Base-by-base conservation (phyloP, 2,329 filamentous ascomycete species). In the Teratosphaeria nubilosa region DNA sequence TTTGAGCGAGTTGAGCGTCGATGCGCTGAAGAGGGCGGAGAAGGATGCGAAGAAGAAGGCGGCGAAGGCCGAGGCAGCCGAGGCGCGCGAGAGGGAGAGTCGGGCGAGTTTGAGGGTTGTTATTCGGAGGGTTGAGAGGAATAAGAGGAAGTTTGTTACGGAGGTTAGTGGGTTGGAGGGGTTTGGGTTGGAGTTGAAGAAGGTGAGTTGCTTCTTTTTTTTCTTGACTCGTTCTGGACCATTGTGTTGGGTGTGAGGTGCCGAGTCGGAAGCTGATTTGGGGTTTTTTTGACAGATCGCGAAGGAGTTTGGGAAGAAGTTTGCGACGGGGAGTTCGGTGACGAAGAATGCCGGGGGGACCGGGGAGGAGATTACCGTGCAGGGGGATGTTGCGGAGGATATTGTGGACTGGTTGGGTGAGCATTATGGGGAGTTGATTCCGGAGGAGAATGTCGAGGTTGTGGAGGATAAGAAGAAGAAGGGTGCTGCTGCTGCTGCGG, bases 261-360 rank as follows among this genome's bases (percentile, higher is more conserved):
- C n/a, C n/a, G n/a, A n/a, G n/a, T n/a, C n/a, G n/a, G n/a, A n/a
- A n/a, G 25, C 25, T 51, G 50, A 51, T 30, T 25, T 22, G 20
- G 11, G 13, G 9, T 9, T 7, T 11, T 0, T 7, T 22, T 16
- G 2, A 10, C 22, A 48, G 41, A 50, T 54, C 22, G 86, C 91
- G 59, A 97, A 97, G 79, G 94, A 97, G 70, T 86, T 97, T 66
- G 94, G 94, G 62, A 99, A 97, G 83, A 97, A 96, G 77, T 97
- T 99, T 71, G 94, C 94, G 31, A 97, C 94, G 10, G 94, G 94
- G 0, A 87, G 86, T 16, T 91, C 87, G 51, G 94, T 99, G 51
- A 97, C 92, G 9, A 96, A 96, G 77, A 83, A 88, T 1, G 66
- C 71, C 34, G 90, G 90, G 24, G 88, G 88, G 20, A 59, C 58